A percentile compares a stretch with the other conserved stretches of the same genome.
These are phyloP conservation scores for Heterobasidion annosum DNA, from an alignment of 1,284 basidiomycete species.

Conservation along the genomic window DNA sequence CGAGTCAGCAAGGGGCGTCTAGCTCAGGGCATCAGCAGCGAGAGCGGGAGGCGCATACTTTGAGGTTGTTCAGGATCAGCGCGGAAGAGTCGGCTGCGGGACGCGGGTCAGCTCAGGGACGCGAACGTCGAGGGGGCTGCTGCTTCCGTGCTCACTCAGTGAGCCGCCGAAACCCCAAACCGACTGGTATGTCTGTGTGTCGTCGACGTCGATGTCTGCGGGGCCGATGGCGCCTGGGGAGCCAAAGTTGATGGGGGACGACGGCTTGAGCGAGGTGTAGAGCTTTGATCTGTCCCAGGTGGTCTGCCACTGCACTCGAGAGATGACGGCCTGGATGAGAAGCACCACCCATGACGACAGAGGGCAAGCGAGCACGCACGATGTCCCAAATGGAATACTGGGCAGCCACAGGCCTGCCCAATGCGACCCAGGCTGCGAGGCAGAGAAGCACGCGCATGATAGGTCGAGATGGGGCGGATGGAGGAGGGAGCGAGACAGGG, in stretches of 20 bases:
- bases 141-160: constrained; percentile 26
- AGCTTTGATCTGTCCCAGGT: constrained; percentile 26
- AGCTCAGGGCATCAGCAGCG: neutral
- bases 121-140: neutral
- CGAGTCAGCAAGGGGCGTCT: too few species aligned
- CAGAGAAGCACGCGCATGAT: neutral
- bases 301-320: constrained; percentile 22
- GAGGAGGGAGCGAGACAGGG: neutral
- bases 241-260: constrained; percentile 25
- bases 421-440: neutral
- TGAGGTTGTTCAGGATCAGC: constrained; percentile 32
- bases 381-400: constrained; percentile 25
- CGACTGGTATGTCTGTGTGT: constrained; percentile 30
- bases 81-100: constrained; percentile 40
- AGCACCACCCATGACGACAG: neutral
- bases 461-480: neutral
- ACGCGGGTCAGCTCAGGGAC: neutral
- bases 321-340: neutral
- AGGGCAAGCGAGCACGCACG: constrained; percentile 13
- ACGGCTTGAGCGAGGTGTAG: constrained; percentile 22
- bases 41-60: constrained; percentile 21
- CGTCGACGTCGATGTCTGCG: constrained; percentile 36
- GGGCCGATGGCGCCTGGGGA: constrained; percentile 29
- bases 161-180: constrained; percentile 40
- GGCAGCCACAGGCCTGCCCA: neutral